Evolutionary conservation across 2,329 filamentous ascomycete genomes (phyloP).

Genomic region (Fusarium subtropicale): DNA sequence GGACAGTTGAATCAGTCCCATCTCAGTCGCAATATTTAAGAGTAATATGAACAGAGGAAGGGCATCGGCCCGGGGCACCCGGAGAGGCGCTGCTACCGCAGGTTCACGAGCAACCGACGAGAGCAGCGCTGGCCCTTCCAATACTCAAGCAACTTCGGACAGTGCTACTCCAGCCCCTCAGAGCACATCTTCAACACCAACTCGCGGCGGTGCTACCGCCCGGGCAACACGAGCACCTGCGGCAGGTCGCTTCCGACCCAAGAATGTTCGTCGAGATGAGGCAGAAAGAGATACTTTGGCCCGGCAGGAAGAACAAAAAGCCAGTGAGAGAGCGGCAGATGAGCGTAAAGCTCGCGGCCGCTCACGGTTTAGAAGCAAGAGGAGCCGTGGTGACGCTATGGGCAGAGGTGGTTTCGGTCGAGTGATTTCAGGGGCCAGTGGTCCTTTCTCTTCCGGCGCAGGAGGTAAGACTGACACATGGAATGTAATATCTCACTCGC

Average conservation of each 20-base stretch:
- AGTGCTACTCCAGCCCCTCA: constrained; percentile 30
- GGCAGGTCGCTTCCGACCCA: constrained; percentile 59
- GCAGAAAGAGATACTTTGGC: constrained; percentile 61
- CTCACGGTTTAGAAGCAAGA: constrained; percentile 56
- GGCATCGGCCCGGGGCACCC: constrained; percentile 49
- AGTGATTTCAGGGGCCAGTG: constrained; percentile 53
- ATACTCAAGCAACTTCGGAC: constrained; percentile 35
- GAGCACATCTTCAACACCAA: constrained; percentile 43
- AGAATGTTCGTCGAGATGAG: constrained; percentile 62
- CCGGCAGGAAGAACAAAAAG: constrained; percentile 58
- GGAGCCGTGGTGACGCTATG: constrained; percentile 60
- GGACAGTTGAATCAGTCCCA: too few relatives aligned
- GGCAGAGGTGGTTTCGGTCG: constrained; percentile 56
- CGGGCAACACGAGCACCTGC: constrained; percentile 53
- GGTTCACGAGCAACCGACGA: constrained; percentile 41
- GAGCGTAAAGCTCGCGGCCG: constrained; percentile 55
- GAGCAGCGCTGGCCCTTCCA: constrained; percentile 28
- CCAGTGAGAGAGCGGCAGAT: constrained; percentile 55
- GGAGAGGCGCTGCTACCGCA: constrained; percentile 48
- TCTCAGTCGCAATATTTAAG: too few relatives aligned
- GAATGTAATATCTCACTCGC: not conserved
- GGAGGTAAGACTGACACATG: constrained; percentile 40
- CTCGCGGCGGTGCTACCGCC: constrained; percentile 51
- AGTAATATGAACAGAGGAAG: constrained; percentile 52
- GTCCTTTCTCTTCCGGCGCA: constrained; percentile 54